Evolutionary conservation across 331 rosid genomes (phyloP).

Genomic region (Pyrus hybrid): DNA sequence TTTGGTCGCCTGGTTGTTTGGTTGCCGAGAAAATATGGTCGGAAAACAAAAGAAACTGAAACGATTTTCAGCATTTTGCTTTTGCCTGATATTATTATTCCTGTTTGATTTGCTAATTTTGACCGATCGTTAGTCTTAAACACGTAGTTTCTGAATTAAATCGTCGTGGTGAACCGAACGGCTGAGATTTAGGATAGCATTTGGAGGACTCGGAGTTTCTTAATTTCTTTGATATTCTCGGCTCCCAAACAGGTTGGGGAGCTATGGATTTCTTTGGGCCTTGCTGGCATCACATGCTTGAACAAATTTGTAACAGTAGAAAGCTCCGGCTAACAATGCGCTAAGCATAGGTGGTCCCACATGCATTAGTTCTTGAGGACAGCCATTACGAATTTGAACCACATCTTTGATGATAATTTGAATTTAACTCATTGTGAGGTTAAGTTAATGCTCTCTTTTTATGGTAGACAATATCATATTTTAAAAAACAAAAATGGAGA

Average conservation of each 20-base stretch:
- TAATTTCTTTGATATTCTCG: constrained; percentile 3
- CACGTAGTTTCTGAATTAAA: not conserved
- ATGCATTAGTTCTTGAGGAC: too few species aligned
- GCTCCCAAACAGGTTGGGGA: not conserved
- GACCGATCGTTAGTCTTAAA: not conserved
- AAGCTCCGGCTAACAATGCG: not conserved
- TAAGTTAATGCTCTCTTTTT: too few species aligned
- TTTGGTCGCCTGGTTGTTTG: not conserved
- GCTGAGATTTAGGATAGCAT: not conserved
- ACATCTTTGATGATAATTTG: too few species aligned
- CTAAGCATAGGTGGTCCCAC: not conserved
- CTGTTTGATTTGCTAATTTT: not conserved
- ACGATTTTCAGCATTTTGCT: not conserved
- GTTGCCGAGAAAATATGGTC: not conserved
- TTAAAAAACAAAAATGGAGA: too few species aligned
- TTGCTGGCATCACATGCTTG: not conserved
- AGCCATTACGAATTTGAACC: too few species aligned
- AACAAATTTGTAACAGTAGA: not conserved
- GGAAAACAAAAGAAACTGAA: not conserved
- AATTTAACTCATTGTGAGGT: too few species aligned
- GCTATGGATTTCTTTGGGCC: not conserved
- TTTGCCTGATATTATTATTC: not conserved
- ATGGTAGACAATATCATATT: too few species aligned
- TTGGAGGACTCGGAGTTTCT: not conserved
- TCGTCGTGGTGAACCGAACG: not conserved